Evolutionary conservation across 2,329 filamentous ascomycete genomes (phyloP), one percentile per base, ranked within the genome.

Genomic region (Rhytidhysteron rufulum): DNA sequence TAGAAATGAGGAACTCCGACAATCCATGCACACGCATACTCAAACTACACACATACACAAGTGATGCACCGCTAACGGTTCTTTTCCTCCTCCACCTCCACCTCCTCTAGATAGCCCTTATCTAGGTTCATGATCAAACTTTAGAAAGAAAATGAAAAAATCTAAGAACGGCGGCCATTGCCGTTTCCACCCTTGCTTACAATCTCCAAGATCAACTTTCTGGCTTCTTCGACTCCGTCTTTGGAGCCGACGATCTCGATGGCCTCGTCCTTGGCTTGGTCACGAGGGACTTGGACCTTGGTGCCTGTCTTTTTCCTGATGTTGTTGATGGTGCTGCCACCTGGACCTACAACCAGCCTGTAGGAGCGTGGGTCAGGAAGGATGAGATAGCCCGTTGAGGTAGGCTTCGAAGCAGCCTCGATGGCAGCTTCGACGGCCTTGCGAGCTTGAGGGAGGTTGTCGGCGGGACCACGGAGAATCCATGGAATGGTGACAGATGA

Each of bases 291-390:
- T 50, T 90, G 89, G 62, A 98, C 94, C 70, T 86, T 89, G 69
- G 90, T 96, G 40, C 86, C 87, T 37, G 89, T 96, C 73, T 93
- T 82, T 71, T 88, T 88, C 53, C 93, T 83, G 62, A 98, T 96
- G 31, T 81, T 73, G 69, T 96, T 96, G 65, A 98, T 94, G 67
- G 91, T 91, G 65, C 81, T 86, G 43, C 93, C 93, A 44, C 85
- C 86, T 49, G 85, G 83, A 4, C 93, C 93, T 53, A 98, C 89
- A 35, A 98, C 87, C 49, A 86, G 86, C 47, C 91, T 82, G 74
- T 96, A 95, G 34, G 88, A 88, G 53, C 80, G 82, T 9, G 93
- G 88, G 61, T 98, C 91, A 0, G 91, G 86, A 29, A 98, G 78
- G 49, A 93, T 83, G 25, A 98, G 78, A 66, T 94, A 96, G 4